phyloP scores from a whole-genome alignment of 2,329 filamentous ascomycete species.

The Emericellopsis cladophorae region DNA sequence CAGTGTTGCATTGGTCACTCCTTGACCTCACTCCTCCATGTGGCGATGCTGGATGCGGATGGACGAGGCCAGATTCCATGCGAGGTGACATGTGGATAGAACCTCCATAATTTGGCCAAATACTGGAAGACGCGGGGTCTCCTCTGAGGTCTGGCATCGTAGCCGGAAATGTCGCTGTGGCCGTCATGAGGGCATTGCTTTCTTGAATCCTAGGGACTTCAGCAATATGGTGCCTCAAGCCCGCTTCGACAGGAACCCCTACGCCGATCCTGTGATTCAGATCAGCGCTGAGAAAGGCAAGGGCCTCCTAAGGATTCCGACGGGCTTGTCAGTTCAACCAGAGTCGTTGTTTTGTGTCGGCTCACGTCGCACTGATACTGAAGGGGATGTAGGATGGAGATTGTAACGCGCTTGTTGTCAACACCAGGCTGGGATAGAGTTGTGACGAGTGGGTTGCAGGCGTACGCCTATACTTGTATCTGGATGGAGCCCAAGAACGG shows the following conservation, averaged over 20 bases:
- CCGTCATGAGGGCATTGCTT: slow-evolving; percentile 47
- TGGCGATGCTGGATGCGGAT: slow-evolving; percentile 30
- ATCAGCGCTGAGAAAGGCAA: too few species aligned
- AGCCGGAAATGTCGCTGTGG: slow-evolving; percentile 45
- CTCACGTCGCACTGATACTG: too few species aligned
- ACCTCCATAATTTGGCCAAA: slow-evolving; percentile 46
- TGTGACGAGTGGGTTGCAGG: slow-evolving; percentile 20
- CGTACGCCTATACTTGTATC: slow-evolving; percentile 27
- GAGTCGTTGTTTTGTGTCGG: too few species aligned
- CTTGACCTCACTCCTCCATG: slow-evolving; percentile 33
- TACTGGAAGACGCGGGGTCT: slow-evolving; percentile 41
- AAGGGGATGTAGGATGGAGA: not conserved
- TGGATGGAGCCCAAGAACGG: slow-evolving; percentile 25
- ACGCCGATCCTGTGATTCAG: too few species aligned
- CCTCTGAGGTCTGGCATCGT: slow-evolving; percentile 52
- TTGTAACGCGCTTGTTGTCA: not conserved
- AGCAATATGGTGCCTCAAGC: too few species aligned
- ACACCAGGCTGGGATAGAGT: not conserved
- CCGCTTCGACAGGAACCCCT: too few species aligned
- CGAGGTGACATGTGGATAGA: slow-evolving; percentile 40
- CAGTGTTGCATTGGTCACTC: slow-evolving; percentile 34
- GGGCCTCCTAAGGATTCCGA: too few species aligned
- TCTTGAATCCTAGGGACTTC: too few species aligned
- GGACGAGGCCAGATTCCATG: slow-evolving; percentile 36
- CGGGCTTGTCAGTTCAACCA: too few species aligned